Evolutionary conservation across 2,329 filamentous ascomycete species (phyloP).

Genomic region (Aspergillus pseudoglaucus): DNA sequence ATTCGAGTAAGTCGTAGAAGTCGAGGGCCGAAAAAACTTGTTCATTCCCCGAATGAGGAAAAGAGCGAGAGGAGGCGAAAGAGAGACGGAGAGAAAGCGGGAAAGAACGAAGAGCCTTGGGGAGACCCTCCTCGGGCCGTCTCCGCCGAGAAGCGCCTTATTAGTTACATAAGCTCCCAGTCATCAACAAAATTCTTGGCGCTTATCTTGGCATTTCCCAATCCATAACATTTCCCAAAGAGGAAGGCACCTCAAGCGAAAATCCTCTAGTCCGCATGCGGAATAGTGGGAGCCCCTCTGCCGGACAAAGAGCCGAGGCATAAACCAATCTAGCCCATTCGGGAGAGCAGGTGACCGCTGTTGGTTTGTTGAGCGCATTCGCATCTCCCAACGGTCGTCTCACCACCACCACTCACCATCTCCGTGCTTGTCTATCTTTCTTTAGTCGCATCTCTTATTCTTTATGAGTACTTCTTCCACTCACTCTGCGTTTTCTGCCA

Average conservation of each 20-base stretch:
- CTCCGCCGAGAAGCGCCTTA: background rate
- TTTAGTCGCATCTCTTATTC: background rate
- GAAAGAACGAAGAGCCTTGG: background rate
- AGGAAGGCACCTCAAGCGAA: background rate
- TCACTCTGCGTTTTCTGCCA: constrained; percentile 3
- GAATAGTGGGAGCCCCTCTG: constrained; percentile 2
- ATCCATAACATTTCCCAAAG: background rate
- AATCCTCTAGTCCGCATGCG: background rate
- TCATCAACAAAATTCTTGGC: constrained; percentile 2
- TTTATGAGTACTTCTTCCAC: background rate
- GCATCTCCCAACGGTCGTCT: constrained; percentile 10
- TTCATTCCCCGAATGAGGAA: constrained; percentile 3
- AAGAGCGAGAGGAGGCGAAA: constrained; percentile 4
- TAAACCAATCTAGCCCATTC: constrained; percentile 3
- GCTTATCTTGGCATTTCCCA: background rate
- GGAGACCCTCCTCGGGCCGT: background rate
- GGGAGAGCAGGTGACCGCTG: constrained; percentile 1
- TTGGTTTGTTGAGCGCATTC: constrained; percentile 14
- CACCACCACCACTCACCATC: constrained; percentile 3
- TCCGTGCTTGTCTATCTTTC: constrained; percentile 1
- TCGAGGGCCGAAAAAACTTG: background rate
- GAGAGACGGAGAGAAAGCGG: constrained; percentile 1
- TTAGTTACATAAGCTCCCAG: background rate
- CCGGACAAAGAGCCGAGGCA: constrained; percentile 2
- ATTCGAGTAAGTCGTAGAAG: background rate